Evolutionary conservation across 2,329 filamentous ascomycete genomes (phyloP), one percentile per base, ranked within the genome.

Genomic region (Macrophomina phaseolina): DNA sequence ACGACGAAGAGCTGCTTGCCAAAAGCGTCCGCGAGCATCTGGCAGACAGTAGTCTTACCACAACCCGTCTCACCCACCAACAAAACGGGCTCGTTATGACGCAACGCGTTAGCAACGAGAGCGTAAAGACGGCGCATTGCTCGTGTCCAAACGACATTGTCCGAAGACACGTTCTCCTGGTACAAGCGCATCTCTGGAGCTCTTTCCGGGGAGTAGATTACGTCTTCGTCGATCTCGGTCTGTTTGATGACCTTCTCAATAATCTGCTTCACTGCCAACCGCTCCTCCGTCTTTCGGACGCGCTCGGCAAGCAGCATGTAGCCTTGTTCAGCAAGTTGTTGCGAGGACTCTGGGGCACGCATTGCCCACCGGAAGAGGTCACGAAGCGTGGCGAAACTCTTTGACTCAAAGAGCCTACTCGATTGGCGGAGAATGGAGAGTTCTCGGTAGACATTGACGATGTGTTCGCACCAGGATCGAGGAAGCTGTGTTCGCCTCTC

Each of bases 281-380:
- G 89, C 78, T 99, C 95, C 71, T 95, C 91, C 5, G 89, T 85
- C 72, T 97, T 94, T n/a, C 95, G 89, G 8, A 99, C 95, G 71
- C 96, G 89, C 80, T 99, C 95, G 0, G 91, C 95, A 55, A 99
- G 86, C 9, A 99, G 86, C 93, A 99, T 97, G 76, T 94, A 99
- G 0, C 95, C 95, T 77, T 99, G 94, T 12, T 89, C 85, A 1
- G 95, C 95, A 67, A 99, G 89, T 69, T 97, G 90, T 70, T 98
- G 91, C 11, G 94, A 89, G 34, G 90, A 92, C 70, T 97, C 92
- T 0, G 93, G 93, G 66, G 89, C 88, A 72, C 95, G 87, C 66
- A 96, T 81, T 3, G 95, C 94, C 95, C 95, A 99, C 71, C 95
- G 86, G 75, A 99, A 99, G 45, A 99, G 83, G 78, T 99, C 95